Percentiles rank a stretch among this genome's conserved stretches.
Evolutionary conservation across 2,329 filamentous ascomycete genomes (phyloP).

Genomic region (Bipolaris oryzae): DNA sequence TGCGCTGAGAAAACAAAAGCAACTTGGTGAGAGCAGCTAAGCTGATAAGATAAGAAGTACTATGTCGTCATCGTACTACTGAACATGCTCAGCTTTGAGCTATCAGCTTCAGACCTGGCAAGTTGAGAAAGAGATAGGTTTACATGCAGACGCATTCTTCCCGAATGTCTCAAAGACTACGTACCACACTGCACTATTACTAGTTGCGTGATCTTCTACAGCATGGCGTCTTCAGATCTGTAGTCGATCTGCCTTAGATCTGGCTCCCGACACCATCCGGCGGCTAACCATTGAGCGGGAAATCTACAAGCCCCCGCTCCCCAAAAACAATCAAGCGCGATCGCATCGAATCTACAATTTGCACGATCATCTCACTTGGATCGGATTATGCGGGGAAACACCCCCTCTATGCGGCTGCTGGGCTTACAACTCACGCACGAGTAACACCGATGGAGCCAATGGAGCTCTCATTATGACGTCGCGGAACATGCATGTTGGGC

Average conservation of each 20-base stretch:
- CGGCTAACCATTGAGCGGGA: background rate
- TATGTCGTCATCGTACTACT: background rate
- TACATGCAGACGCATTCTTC: too few species aligned
- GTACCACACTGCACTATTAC: background rate
- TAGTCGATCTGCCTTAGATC: background rate
- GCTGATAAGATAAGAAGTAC: background rate
- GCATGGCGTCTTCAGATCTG: background rate
- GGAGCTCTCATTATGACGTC: conserved; percentile 28
- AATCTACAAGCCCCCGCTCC: background rate
- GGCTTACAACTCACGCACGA: conserved; percentile 1
- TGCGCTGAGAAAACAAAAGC: background rate
- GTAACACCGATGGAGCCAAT: conserved; percentile 19
- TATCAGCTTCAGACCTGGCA: too few species aligned
- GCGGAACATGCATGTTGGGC: background rate
- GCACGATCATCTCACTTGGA: background rate
- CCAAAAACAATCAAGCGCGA: background rate
- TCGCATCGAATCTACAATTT: background rate
- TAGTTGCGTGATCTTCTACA: background rate
- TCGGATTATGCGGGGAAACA: conserved; percentile 1
- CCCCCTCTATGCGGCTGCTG: conserved; percentile 2
- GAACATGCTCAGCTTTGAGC: background rate
- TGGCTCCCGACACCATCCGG: background rate
- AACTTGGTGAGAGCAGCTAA: background rate
- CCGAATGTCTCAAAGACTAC: background rate
- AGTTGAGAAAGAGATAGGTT: too few species aligned